Evolutionary conservation across 2,329 filamentous ascomycete species (phyloP).

Genomic region (Alternaria triticina): DNA sequence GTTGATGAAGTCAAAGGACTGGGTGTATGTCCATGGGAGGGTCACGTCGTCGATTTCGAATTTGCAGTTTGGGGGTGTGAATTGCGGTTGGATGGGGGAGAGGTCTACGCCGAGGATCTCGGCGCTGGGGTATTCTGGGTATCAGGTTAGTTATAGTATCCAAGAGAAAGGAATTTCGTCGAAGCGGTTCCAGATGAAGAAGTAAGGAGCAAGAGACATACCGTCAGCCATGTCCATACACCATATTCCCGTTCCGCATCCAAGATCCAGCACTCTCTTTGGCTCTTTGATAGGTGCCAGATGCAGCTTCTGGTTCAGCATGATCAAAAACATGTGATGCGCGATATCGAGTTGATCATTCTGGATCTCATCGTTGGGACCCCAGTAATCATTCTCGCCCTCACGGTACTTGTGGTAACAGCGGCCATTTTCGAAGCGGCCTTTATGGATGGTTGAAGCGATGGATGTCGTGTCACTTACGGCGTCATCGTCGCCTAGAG

Average conservation of each 20-base stretch:
- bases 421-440: slow-evolving; percentile 43
- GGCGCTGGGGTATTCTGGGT: slow-evolving; percentile 33
- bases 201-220: background rate
- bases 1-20: slow-evolving; percentile 51
- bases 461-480: slow-evolving; percentile 42
- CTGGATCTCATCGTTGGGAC: slow-evolving; percentile 39
- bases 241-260: slow-evolving; percentile 41
- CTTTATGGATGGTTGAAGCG: slow-evolving; percentile 36
- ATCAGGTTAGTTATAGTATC: background rate
- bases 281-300: slow-evolving; percentile 31
- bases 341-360: slow-evolving; percentile 39
- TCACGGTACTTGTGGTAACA: slow-evolving; percentile 42
- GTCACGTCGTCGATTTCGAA: slow-evolving; percentile 56
- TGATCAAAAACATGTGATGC: slow-evolving; percentile 34
- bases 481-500: slow-evolving; percentile 8
- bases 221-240: slow-evolving; percentile 35
- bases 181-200: background rate
- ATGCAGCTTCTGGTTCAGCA: slow-evolving; percentile 31
- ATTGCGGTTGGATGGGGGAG: slow-evolving; percentile 55
- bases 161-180: background rate
- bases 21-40: slow-evolving; percentile 46
- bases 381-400: slow-evolving; percentile 41
- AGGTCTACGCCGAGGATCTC: slow-evolving; percentile 55
- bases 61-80: slow-evolving; percentile 52
- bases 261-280: slow-evolving; percentile 29